A percentile compares a stretch with the other conserved stretches of the same genome.
These are phyloP conservation scores for Dactylellina sp. DNA, from an alignment of 2,329 filamentous ascomycete genomes.

Conservation along the genomic window DNA sequence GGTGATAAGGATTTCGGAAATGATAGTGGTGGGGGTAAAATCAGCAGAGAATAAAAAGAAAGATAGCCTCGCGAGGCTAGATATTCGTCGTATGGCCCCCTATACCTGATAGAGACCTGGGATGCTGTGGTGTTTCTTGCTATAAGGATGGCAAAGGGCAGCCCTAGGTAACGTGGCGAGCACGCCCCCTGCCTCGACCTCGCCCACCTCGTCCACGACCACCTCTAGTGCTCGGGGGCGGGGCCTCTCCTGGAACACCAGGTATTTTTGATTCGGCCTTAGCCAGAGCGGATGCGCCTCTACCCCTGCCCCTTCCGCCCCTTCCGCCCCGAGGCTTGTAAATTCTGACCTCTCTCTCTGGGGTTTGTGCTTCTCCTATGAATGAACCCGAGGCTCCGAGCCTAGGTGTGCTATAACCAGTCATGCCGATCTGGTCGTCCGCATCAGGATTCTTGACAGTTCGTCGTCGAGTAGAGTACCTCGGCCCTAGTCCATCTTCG, in stretches of 20 bases:
- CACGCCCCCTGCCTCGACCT: constrained; percentile 29
- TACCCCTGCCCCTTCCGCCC: constrained; percentile 24
- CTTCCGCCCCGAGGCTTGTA: constrained; percentile 46
- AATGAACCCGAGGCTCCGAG: constrained; percentile 16
- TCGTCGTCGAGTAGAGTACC: constrained; percentile 41
- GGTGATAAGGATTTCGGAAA: no score
- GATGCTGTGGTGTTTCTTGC: no score
- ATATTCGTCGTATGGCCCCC: no score
- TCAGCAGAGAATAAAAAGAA: not conserved
- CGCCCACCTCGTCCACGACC: constrained; percentile 40
- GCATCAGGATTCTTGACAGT: constrained; percentile 49
- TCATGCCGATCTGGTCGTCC: constrained; percentile 47
- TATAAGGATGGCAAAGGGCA: no score
- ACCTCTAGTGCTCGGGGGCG: constrained; percentile 15
- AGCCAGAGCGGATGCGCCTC: constrained; percentile 16
- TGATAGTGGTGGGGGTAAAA: not conserved
- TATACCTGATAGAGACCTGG: no score
- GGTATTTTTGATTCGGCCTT: constrained; percentile 17
- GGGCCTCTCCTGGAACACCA: constrained; percentile 11
- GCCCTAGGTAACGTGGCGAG: constrained; percentile 24
- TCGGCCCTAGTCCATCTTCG: constrained; percentile 38
- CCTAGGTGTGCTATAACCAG: constrained; percentile 41
- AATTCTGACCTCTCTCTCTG: constrained; percentile 42
- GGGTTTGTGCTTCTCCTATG: constrained; percentile 21
- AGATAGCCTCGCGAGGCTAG: not conserved